phyloP scores from a whole-genome alignment of 176 grass and related monocot genomes.

The Puccinellia tenuiflora region DNA sequence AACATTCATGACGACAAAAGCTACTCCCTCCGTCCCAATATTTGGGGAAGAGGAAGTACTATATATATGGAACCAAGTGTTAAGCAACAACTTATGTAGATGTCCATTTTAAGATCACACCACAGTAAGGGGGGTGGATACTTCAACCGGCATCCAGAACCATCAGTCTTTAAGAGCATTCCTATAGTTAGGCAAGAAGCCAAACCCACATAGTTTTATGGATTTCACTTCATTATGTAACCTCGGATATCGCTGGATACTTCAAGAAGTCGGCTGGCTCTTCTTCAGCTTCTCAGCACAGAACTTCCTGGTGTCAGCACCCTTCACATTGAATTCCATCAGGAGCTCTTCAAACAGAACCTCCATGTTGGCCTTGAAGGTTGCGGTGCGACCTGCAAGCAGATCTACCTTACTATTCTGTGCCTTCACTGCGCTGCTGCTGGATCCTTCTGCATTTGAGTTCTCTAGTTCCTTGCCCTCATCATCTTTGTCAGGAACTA shows the following conservation, averaged over 20 bases:
- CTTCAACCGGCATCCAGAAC: conserved; percentile 18
- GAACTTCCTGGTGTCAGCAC: conserved; percentile 69
- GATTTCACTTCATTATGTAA: conserved; percentile 18
- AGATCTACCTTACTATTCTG: not conserved
- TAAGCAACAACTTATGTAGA: not conserved
- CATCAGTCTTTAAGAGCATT: not conserved
- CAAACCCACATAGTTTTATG: conserved; percentile 30
- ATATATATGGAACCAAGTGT: not conserved
- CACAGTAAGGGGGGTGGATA: conserved; percentile 22
- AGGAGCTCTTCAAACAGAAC: conserved; percentile 75
- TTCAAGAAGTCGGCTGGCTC: conserved; percentile 33
- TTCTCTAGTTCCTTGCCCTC: conserved; percentile 23
- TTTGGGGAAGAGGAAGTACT: no score
- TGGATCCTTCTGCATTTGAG: conserved; percentile 6
- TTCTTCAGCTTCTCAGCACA: conserved; percentile 50
- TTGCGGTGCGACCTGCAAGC: not conserved
- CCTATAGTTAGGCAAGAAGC: conserved; percentile 27
- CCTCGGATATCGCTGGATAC: not conserved
- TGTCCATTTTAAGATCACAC: conserved; percentile 29
- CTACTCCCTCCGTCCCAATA: no score
- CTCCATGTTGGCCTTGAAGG: conserved; percentile 43
- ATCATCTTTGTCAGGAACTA: conserved; percentile 37
- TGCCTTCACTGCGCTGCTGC: conserved; percentile 13
- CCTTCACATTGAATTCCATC: conserved; percentile 94
- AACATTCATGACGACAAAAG: not conserved